These are phyloP conservation scores for Chalciporus chontae DNA, from an alignment of 768 basidiomycete genomes.

Conservation along the genomic window DNA sequence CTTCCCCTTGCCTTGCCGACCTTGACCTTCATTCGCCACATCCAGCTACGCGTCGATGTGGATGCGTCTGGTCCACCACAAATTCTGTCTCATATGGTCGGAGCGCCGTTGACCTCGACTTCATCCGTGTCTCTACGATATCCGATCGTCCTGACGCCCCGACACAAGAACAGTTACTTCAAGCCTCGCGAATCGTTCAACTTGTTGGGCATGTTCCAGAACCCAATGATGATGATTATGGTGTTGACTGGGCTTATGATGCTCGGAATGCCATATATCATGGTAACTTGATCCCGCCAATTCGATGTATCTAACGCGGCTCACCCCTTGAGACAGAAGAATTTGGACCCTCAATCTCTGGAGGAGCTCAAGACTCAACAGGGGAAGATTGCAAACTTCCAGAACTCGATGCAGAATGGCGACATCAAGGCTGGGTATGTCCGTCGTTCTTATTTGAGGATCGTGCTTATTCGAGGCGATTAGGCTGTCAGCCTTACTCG, in stretches of 20 bases:
- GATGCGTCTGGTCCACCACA: constrained; percentile 43
- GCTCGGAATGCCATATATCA: constrained; percentile 71
- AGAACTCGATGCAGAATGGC: constrained; percentile 54
- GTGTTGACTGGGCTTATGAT: constrained; percentile 61
- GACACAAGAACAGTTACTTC: constrained; percentile 60
- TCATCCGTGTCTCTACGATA: constrained; percentile 54
- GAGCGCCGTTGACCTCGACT: constrained; percentile 63
- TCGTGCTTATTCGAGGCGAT: constrained; percentile 4
- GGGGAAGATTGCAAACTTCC: constrained; percentile 50
- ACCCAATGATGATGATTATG: constrained; percentile 84
- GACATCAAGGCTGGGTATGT: constrained; percentile 58
- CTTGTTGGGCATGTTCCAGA: constrained; percentile 70
- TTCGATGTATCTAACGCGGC: not conserved
- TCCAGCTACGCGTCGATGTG: constrained; percentile 68
- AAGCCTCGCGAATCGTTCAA: constrained; percentile 71
- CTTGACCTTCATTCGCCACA: constrained; percentile 4
- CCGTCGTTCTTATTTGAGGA: constrained; percentile 3
- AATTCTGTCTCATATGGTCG: constrained; percentile 60
- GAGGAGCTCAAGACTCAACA: constrained; percentile 64
- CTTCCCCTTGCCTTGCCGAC: not conserved
- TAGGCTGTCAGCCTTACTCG: constrained; percentile 45
- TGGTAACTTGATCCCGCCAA: constrained; percentile 40
- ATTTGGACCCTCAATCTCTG: constrained; percentile 66
- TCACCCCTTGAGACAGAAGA: constrained; percentile 48
- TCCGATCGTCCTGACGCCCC: constrained; percentile 56